phyloP scores from a whole-genome alignment of 768 basidiomycete genomes.

The Suillus ampliporus region DNA sequence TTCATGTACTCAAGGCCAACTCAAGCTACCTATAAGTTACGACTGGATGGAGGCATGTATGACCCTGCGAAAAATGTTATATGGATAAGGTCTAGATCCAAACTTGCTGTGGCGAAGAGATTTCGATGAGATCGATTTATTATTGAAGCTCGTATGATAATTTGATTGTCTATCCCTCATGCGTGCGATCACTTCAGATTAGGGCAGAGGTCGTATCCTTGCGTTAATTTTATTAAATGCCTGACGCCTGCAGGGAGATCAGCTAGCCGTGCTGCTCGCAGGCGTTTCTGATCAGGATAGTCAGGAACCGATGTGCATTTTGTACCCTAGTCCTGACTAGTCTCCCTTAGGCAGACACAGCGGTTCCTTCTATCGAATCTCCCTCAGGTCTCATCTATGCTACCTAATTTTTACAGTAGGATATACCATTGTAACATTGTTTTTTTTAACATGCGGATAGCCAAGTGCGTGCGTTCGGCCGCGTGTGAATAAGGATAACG shows the following conservation, averaged over 20 bases:
- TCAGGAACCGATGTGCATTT: too few species aligned
- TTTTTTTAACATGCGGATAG: too few species aligned
- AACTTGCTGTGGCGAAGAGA: not conserved
- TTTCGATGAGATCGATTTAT: slow-evolving; percentile 1
- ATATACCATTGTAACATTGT: not conserved
- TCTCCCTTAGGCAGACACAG: too few species aligned
- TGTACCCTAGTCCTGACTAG: not conserved
- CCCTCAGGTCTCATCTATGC: too few species aligned
- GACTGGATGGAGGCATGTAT: not conserved
- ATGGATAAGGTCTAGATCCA: not conserved
- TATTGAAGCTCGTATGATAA: not conserved
- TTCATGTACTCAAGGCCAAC: slow-evolving; percentile 11
- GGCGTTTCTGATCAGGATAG: too few species aligned
- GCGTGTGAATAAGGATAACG: slow-evolving; percentile 22
- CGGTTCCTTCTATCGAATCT: too few species aligned
- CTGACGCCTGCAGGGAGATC: not conserved
- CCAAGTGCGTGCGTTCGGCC: slow-evolving; percentile 9
- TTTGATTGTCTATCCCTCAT: too few species aligned
- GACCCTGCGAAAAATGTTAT: not conserved
- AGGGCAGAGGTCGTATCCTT: too few species aligned
- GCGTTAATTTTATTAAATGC: not conserved
- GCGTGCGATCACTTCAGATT: not conserved
- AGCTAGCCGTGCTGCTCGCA: too few species aligned
- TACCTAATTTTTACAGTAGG: too few species aligned
- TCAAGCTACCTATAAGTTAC: slow-evolving; percentile 3